Evolutionary conservation across 305 asterid species (phyloP).

Genomic region (Fraxinus greggii): DNA sequence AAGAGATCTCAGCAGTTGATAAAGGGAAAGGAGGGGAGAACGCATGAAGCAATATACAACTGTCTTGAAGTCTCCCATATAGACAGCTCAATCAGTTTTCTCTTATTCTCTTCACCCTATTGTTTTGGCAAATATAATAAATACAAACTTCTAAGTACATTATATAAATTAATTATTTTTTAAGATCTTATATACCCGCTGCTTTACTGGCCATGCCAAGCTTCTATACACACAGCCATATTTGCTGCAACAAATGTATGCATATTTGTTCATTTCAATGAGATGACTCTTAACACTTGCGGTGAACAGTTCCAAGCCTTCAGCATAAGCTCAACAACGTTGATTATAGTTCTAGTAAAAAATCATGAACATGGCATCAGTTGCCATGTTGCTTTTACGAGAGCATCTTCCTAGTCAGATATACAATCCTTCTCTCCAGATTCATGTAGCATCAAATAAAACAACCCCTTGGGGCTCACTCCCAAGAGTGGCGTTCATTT

Average conservation of each 20-base stretch:
- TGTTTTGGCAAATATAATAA: not conserved
- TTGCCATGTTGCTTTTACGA: not conserved
- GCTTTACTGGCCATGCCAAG: not conserved
- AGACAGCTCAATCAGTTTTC: not conserved
- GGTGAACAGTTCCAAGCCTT: not conserved
- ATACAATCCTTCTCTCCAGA: not conserved
- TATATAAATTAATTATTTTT: not conserved
- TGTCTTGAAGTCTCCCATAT: not conserved
- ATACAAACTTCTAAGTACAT: not conserved
- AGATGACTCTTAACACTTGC: not conserved
- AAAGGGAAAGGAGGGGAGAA: not conserved
- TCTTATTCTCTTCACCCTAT: not conserved
- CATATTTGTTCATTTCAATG: not conserved
- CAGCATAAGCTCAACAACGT: not conserved
- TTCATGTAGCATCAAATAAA: not conserved
- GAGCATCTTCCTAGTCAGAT: not conserved
- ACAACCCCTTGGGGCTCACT: not conserved
- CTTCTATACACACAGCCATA: not conserved
- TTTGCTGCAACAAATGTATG: not conserved
- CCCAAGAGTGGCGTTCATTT: too few species aligned
- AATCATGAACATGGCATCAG: not conserved
- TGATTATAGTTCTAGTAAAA: not conserved
- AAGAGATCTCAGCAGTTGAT: not conserved
- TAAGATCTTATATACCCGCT: not conserved
- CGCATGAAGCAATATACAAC: not conserved